phyloP scores from a whole-genome alignment of 2,329 filamentous ascomycete genomes.

The Neodidymelliopsis sp. region DNA sequence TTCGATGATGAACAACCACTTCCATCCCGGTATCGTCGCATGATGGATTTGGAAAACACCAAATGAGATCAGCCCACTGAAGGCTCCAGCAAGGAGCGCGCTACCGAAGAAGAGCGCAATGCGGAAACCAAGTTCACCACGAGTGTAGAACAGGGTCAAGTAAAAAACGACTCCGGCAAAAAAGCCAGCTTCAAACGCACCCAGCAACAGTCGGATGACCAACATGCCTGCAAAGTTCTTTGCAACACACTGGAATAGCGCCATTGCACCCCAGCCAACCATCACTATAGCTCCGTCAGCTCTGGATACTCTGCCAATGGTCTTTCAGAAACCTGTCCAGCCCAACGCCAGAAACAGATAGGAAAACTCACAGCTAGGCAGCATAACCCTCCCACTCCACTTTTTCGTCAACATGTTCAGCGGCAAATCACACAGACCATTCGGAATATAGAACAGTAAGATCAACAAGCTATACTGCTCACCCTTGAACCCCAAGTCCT shows the following conservation, averaged over 20 bases:
- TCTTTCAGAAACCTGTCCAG: not conserved
- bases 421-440: conserved; percentile 59
- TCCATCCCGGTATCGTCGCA: conserved; percentile 54
- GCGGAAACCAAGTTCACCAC: conserved; percentile 53
- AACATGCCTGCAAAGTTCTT: conserved; percentile 59
- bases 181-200: conserved; percentile 61
- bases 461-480: conserved; percentile 56
- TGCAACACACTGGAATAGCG: conserved; percentile 58
- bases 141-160: conserved; percentile 58
- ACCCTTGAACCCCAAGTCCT: conserved; percentile 53
- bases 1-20: conserved; percentile 56
- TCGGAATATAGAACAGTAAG: conserved; percentile 61
- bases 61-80: conserved; percentile 52
- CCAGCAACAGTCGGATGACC: conserved; percentile 59
- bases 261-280: conserved; percentile 59
- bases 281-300: conserved; percentile 42
- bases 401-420: conserved; percentile 59
- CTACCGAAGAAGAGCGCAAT: conserved; percentile 56
- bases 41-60: conserved; percentile 59
- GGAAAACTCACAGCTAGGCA: conserved; percentile 43
- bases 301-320: not conserved
- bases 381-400: conserved; percentile 55
- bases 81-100: conserved; percentile 51
- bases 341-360: not conserved
- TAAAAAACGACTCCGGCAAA: conserved; percentile 64